Evolutionary conservation across 2,329 filamentous ascomycete species (phyloP).

Genomic region (Aaosphaeria pasadenensis): DNA sequence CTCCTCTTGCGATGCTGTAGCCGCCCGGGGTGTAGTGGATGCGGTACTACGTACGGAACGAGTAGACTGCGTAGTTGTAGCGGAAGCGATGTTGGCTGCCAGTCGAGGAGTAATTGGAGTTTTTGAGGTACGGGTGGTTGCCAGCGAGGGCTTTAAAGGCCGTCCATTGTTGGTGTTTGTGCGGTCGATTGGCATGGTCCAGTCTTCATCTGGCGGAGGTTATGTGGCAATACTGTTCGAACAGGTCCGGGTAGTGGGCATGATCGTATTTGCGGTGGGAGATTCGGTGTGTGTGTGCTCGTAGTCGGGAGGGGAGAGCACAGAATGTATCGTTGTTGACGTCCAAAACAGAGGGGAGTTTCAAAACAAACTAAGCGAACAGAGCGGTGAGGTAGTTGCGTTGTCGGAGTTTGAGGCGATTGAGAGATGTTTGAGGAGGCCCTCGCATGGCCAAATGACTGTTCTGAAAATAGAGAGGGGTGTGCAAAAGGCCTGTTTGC

Average conservation of each 20-base stretch:
- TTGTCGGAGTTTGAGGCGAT: too few species aligned
- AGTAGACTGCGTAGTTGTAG: constrained; percentile 26
- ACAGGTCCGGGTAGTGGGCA: constrained; percentile 16
- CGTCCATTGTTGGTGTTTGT: constrained; percentile 50
- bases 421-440: too few species aligned
- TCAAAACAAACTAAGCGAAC: too few species aligned
- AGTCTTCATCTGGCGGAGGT: background rate
- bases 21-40: constrained; percentile 26
- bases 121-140: constrained; percentile 56
- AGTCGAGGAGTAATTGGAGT: constrained; percentile 60
- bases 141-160: constrained; percentile 67
- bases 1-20: constrained; percentile 46
- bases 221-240: background rate
- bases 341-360: too few species aligned
- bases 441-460: too few species aligned
- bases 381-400: too few species aligned
- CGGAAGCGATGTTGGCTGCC: constrained; percentile 39
- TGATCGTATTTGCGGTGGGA: constrained; percentile 15
- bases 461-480: too few species aligned
- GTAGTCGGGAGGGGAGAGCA: too few species aligned
- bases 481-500: too few species aligned
- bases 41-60: constrained; percentile 23
- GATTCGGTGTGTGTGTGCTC: too few species aligned
- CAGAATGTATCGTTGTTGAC: too few species aligned
- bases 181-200: constrained; percentile 39